Evolutionary conservation across 1,139 yeast species (phyloP).

Genomic region (Eremothecium coryli): DNA sequence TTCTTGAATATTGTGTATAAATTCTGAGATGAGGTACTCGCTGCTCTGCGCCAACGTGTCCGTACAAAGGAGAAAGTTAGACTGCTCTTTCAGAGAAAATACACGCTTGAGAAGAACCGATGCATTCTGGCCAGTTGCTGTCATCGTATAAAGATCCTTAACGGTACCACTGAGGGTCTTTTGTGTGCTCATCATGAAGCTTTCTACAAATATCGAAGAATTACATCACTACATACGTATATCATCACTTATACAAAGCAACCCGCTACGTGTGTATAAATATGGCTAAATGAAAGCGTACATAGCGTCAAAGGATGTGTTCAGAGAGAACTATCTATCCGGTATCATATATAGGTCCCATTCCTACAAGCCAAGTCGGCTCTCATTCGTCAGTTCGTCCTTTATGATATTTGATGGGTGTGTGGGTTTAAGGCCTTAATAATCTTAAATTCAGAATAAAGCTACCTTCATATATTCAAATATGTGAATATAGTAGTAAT

Average conservation of each 20-base stretch:
- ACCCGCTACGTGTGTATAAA: neutral
- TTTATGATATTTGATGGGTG: too few relatives aligned
- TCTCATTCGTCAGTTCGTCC: too few relatives aligned
- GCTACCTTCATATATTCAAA: too few relatives aligned
- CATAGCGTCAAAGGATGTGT: too few relatives aligned
- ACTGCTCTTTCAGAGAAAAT: conserved; percentile 55
- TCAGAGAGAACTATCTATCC: too few relatives aligned
- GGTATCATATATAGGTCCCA: too few relatives aligned
- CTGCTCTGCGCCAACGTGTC: conserved; percentile 71
- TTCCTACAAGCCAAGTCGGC: too few relatives aligned
- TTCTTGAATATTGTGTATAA: conserved; percentile 35
- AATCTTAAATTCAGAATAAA: too few relatives aligned
- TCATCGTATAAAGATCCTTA: conserved; percentile 18
- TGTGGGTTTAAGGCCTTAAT: too few relatives aligned
- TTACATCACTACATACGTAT: neutral
- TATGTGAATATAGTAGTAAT: too few relatives aligned
- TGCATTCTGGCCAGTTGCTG: conserved; percentile 42
- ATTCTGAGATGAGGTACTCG: conserved; percentile 45
- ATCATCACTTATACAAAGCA: neutral
- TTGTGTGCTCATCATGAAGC: neutral
- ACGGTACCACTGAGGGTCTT: neutral
- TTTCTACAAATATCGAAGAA: neutral
- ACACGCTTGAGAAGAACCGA: conserved; percentile 52
- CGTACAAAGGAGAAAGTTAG: conserved; percentile 60
- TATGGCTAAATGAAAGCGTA: neutral